phyloP scores from a whole-genome alignment of 2,329 filamentous ascomycete genomes.

The Sporothrix protearum region DNA sequence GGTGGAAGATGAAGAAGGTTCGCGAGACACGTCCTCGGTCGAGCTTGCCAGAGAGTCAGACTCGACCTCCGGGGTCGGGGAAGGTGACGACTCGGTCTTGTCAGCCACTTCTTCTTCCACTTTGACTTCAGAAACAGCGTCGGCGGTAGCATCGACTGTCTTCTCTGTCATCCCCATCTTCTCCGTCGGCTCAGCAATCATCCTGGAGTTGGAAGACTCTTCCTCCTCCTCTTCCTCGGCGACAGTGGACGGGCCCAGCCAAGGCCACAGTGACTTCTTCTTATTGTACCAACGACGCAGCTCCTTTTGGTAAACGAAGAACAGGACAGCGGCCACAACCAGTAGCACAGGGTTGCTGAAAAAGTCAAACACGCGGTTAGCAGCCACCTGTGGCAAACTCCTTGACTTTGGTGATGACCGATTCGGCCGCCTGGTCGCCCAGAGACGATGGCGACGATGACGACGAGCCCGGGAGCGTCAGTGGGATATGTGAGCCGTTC shows the following conservation, averaged over 20 bases:
- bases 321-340: slow-evolving; percentile 43
- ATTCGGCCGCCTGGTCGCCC: slow-evolving; percentile 14
- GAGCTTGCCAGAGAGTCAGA: slow-evolving; percentile 3
- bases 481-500: slow-evolving; percentile 1
- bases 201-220: neutral
- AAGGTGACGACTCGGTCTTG: neutral
- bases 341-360: slow-evolving; percentile 54
- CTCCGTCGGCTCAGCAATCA: neutral
- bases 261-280: slow-evolving; percentile 23
- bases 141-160: neutral
- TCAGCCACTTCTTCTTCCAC: neutral
- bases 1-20: neutral
- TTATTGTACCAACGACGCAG: slow-evolving; percentile 28
- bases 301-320: slow-evolving; percentile 41
- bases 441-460: slow-evolving; percentile 33
- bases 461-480: slow-evolving; percentile 26
- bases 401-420: slow-evolving; percentile 49
- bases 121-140: neutral
- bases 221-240: neutral
- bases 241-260: neutral
- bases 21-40: neutral
- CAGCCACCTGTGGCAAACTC: slow-evolving; percentile 51
- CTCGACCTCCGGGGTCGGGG: neutral
- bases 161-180: neutral
- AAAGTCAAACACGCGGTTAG: slow-evolving; percentile 52